Evolutionary conservation across 2,329 filamentous ascomycete genomes (phyloP), one percentile per base, ranked within the genome.

Genomic region (Claviceps fusiformis): DNA sequence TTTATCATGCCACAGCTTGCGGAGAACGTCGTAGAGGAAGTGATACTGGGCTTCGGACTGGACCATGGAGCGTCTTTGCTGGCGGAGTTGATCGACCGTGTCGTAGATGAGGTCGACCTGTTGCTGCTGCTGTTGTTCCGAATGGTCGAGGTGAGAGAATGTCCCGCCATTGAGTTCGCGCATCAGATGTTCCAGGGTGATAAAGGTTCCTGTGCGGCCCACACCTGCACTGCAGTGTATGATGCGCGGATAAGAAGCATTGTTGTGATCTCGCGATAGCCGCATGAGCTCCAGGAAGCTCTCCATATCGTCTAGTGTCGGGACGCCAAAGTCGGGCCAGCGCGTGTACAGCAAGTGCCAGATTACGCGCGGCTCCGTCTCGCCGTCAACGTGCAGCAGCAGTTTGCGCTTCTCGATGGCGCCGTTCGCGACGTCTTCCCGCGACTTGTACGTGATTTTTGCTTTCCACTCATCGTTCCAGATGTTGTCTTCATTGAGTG

Each of bases 1-100:
- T 63, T 77, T 83, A 39, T 87, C 82, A 58, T 82, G 72, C 83
- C 87, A 91, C 54, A 82, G 73, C 66, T 89, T 86, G 53, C 82
- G 80, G 63, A 96, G 69, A 1, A 95, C 88, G 64, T 90, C 83
- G 71, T 98, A 97, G 56, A 98, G 80, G 67, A 97, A 96, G 43
- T 81, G 71, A 63, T 87, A 93, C 68, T 98, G 93, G 50, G 78
- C 68, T 62, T 92, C 87, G 49, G 87, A 85, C 71, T 97, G 93
- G 5, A 98, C 93, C 93, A 98, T 98, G 71, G 85, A 88, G 73
- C 89, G 87, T 19, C 93, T 81, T 74, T 98, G 93, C 68, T 92
- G 82, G 48, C 93, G 81, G 55, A 98, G 77, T 57, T 74, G 71
- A 62, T 95, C 86, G 54, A 98, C 91, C 0, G 87, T 86, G 19